These are phyloP conservation scores for Tephrocybe sp. DNA, from an alignment of 768 basidiomycete species.

Conservation along the genomic window DNA sequence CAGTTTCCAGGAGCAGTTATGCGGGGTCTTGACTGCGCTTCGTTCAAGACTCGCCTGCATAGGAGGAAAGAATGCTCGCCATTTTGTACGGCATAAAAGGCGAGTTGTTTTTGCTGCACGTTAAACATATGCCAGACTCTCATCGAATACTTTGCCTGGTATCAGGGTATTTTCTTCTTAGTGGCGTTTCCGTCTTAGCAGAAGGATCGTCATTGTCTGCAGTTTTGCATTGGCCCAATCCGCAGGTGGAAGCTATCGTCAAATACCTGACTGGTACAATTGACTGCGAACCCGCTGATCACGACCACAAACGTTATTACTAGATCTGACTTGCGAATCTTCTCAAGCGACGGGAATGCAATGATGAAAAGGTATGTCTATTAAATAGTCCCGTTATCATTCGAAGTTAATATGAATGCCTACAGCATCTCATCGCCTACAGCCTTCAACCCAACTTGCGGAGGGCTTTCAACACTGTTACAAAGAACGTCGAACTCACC, in stretches of 20 bases:
- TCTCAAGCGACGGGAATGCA: background rate
- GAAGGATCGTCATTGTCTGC: background rate
- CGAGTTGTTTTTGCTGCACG: no score
- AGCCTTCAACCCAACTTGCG: background rate
- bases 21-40: no score
- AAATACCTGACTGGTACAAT: background rate
- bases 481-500: background rate
- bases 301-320: background rate
- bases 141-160: background rate
- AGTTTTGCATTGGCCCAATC: background rate
- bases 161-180: background rate
- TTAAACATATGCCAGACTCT: background rate
- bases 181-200: background rate
- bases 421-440: background rate
- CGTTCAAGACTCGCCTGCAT: no score
- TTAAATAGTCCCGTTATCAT: background rate
- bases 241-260: background rate
- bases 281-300: background rate
- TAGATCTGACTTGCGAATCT: background rate
- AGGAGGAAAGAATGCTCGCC: no score
- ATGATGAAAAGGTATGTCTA: background rate
- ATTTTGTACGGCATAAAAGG: no score
- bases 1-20: no score
- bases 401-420: background rate
- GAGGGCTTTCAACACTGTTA: background rate